Percentiles rank a stretch among this genome's conserved stretches.
Conservation (phyloP, 345 rosid genomes). For the Jatropha curcas region DNA sequence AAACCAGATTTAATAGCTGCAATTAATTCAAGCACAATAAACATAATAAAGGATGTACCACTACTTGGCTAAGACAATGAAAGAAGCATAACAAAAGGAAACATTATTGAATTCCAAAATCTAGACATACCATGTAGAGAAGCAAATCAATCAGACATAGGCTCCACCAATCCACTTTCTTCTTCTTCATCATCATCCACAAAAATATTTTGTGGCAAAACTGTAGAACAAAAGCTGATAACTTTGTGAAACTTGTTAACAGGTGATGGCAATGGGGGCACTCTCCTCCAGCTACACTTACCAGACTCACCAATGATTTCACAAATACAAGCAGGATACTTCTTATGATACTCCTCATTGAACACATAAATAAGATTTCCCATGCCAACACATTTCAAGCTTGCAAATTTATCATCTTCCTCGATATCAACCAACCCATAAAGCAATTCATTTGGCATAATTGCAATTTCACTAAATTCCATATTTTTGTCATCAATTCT, state of each 20-base stretch:
- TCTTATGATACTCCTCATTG: constrained; percentile 73
- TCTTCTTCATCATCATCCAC: constrained; percentile 34
- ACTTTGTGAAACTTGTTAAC: constrained; percentile 87
- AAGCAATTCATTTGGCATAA: constrained; percentile 67
- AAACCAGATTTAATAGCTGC: neutral
- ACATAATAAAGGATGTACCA: neutral
- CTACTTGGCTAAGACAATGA: neutral
- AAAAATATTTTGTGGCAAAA: constrained; percentile 47
- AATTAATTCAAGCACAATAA: neutral
- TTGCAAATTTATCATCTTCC: constrained; percentile 67
- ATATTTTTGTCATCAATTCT: constrained; percentile 48
- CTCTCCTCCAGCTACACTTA: constrained; percentile 63
- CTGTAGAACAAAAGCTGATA: constrained; percentile 69
- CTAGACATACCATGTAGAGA: constrained; percentile 6
- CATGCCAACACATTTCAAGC: constrained; percentile 81
- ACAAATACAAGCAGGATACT: constrained; percentile 85
- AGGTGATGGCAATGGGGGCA: constrained; percentile 70
- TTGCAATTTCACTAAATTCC: constrained; percentile 71
- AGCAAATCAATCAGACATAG: constrained; percentile 11
- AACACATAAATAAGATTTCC: constrained; percentile 75
- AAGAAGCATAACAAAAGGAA: neutral
- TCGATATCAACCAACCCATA: constrained; percentile 61
- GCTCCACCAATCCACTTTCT: constrained; percentile 21
- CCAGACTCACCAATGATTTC: constrained; percentile 46
- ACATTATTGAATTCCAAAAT: neutral